Percentiles rank a stretch among this genome's conserved stretches.
phyloP scores from a whole-genome alignment of 2,329 filamentous ascomycete species.

The Botryosphaeria dothidea region DNA sequence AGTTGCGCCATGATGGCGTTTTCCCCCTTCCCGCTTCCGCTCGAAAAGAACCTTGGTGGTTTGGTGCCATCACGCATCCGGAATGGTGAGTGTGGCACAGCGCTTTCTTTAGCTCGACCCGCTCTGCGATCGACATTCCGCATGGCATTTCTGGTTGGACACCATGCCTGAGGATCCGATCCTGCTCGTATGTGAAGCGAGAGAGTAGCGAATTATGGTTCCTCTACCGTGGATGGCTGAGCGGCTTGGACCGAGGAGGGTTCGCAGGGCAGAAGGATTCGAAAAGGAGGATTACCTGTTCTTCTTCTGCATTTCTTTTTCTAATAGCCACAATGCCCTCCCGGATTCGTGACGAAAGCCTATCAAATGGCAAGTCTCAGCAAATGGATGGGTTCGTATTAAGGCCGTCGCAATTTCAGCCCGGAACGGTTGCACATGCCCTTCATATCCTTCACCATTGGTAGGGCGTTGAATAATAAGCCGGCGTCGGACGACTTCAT shows the following conservation, averaged over 20 bases:
- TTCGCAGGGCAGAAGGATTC: too few species aligned
- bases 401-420: too few species aligned
- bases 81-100: neutral
- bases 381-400: too few species aligned
- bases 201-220: slow-evolving; percentile 20
- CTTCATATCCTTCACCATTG: too few species aligned
- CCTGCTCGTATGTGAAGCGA: neutral
- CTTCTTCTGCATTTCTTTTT: too few species aligned
- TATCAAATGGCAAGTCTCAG: too few species aligned
- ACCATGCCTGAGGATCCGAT: neutral
- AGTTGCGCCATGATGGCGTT: neutral
- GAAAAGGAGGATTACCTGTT: too few species aligned
- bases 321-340: too few species aligned
- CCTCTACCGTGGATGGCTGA: neutral
- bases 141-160: neutral
- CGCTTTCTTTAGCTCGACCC: neutral
- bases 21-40: neutral
- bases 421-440: too few species aligned
- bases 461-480: too few species aligned
- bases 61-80: neutral
- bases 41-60: neutral
- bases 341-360: too few species aligned
- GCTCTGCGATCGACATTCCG: neutral
- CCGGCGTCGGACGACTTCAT: too few species aligned
- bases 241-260: neutral